Conservation (phyloP, 2,329 filamentous ascomycete species). For the Polytolypa hystricis region DNA sequence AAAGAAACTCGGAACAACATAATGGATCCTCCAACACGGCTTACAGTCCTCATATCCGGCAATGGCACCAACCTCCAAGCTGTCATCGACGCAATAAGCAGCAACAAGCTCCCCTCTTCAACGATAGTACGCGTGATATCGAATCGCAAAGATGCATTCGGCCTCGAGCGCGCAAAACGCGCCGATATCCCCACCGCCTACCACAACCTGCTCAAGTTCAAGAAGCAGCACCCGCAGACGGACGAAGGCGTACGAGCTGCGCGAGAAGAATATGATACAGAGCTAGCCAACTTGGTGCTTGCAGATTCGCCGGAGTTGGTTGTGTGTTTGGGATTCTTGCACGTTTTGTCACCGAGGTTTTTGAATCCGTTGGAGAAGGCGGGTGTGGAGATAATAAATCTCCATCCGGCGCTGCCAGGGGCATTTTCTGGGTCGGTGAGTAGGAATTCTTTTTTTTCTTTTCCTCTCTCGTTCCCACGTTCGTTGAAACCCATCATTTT, state of each 20-base stretch:
- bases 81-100: slow-evolving; percentile 51
- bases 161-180: slow-evolving; percentile 48
- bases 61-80: slow-evolving; percentile 71
- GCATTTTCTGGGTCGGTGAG: slow-evolving; percentile 60
- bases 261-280: slow-evolving; percentile 61
- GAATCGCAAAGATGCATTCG: slow-evolving; percentile 54
- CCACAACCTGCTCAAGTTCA: slow-evolving; percentile 70
- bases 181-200: slow-evolving; percentile 62
- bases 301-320: slow-evolving; percentile 58
- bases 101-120: slow-evolving; percentile 38
- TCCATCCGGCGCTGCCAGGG: slow-evolving; percentile 66
- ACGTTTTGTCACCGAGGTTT: slow-evolving; percentile 62
- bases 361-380: slow-evolving; percentile 54
- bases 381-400: slow-evolving; percentile 62
- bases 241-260: slow-evolving; percentile 40
- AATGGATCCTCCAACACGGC: slow-evolving; percentile 30
- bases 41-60: slow-evolving; percentile 61
- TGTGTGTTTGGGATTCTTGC: slow-evolving; percentile 80
- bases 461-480: too few relatives aligned
- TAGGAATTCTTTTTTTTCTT: slow-evolving; percentile 10
- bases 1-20: too few relatives aligned
- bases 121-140: slow-evolving; percentile 54
- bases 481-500: too few relatives aligned
- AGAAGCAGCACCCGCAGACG: slow-evolving; percentile 53
- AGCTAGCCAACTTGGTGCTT: slow-evolving; percentile 58